Percentiles rank a stretch among this genome's conserved stretches.
phyloP scores from a whole-genome alignment of 495 filamentous ascomycete species.

The Friedmanniomyces endolithicus region DNA sequence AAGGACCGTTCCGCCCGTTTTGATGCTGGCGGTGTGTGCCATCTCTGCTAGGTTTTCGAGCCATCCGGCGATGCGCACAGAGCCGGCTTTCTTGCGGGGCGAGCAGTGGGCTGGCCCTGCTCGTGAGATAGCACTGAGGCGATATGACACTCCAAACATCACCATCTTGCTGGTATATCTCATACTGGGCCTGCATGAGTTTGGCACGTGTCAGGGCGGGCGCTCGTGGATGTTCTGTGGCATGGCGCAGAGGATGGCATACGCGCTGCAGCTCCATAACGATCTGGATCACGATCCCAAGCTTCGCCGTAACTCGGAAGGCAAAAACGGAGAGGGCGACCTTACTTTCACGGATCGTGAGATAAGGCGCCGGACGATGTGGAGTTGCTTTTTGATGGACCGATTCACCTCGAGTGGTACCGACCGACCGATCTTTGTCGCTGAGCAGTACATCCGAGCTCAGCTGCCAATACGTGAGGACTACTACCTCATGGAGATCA shows the following conservation, averaged over 20 bases:
- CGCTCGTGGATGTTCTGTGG: constrained; percentile 91
- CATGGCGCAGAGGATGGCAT: constrained; percentile 92
- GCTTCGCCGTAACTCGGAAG: constrained; percentile 26
- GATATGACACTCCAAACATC: constrained; percentile 91
- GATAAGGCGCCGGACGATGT: constrained; percentile 88
- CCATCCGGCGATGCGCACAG: constrained; percentile 71
- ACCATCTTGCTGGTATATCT: constrained; percentile 83
- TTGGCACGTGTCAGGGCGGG: constrained; percentile 88
- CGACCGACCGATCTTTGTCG: constrained; percentile 81
- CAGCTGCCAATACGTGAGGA: constrained; percentile 85
- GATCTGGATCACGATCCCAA: constrained; percentile 82
- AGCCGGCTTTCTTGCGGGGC: constrained; percentile 79
- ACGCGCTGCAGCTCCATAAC: constrained; percentile 84
- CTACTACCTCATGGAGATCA: constrained; percentile 82
- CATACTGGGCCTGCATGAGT: constrained; percentile 83
- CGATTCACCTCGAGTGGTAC: constrained; percentile 94
- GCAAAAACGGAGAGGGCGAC: constrained; percentile 42
- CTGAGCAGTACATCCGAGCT: constrained; percentile 76
- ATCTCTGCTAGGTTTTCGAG: constrained; percentile 91
- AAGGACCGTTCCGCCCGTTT: constrained; percentile 64
- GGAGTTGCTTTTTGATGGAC: constrained; percentile 96
- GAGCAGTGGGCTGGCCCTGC: constrained; percentile 81
- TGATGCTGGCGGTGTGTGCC: constrained; percentile 84
- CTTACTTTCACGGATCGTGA: constrained; percentile 87
- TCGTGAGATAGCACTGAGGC: constrained; percentile 66